phyloP scores from a whole-genome alignment of 805 yeast species.

The Candida incommunis region DNA sequence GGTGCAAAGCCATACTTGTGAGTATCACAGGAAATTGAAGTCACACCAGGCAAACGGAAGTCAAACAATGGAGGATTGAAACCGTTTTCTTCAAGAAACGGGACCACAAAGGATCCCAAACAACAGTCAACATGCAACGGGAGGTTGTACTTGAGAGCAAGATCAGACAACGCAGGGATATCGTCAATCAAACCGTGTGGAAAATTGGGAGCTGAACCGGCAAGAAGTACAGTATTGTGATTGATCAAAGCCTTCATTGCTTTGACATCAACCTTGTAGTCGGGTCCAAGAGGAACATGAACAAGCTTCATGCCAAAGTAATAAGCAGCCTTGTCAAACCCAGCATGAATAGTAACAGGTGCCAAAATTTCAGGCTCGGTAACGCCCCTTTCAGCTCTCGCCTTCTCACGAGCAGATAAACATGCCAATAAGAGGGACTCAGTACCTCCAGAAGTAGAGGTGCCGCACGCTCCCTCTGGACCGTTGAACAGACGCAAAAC shows the following conservation, averaged over 20 bases:
- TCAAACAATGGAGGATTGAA: conserved; percentile 51
- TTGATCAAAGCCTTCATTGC: conserved; percentile 56
- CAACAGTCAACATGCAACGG: conserved; percentile 96
- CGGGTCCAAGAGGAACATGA: conserved; percentile 65
- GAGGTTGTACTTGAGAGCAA: conserved; percentile 53
- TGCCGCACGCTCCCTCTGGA: conserved; percentile 61
- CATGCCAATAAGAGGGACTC: conserved; percentile 82
- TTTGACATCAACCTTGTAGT: conserved; percentile 51
- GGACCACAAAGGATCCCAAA: conserved; percentile 80
- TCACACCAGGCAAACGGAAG: conserved; percentile 77
- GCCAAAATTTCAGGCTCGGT: conserved; percentile 74
- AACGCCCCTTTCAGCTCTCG: conserved; percentile 36
- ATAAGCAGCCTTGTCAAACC: conserved; percentile 81
- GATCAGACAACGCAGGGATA: conserved; percentile 50
- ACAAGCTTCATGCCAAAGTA: conserved; percentile 79
- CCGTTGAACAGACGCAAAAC: conserved; percentile 69
- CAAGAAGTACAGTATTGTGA: conserved; percentile 64
- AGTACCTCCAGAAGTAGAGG: conserved; percentile 89
- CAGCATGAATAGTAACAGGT: conserved; percentile 88
- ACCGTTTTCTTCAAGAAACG: conserved; percentile 60
- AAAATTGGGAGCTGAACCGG: conserved; percentile 93
- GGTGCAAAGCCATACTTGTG: conserved; percentile 99
- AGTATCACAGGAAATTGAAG: conserved; percentile 98
- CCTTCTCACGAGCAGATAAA: conserved; percentile 75
- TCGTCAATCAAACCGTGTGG: conserved; percentile 96